Base-by-base conservation (phyloP, 2,329 filamentous ascomycete species). In the Hymenotorrendiella dingleyae region DNA sequence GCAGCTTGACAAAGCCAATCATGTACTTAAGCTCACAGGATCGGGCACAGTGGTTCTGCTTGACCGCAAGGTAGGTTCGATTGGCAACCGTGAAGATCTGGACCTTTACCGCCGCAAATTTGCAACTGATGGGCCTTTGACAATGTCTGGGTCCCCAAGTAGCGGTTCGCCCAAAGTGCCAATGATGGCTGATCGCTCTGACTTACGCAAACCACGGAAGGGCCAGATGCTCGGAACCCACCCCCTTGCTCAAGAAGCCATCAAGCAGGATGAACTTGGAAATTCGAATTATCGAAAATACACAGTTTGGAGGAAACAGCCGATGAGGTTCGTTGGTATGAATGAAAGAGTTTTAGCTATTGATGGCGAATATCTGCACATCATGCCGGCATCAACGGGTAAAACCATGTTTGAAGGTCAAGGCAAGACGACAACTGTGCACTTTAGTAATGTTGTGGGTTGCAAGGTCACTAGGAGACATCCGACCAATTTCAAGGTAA, bases 311-410 rank as follows among this genome's bases (percentile, higher is more conserved):
- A 80, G 86, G 50, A 87, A 89, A 64, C 85, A 90, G 63, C 82
- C 84, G 7, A 87, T 93, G 75, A 80, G 84, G 19, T 84, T 93
- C 55, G 81, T 86, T 30, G 81, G 79, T 4, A 76, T 84, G 57
- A 85, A 86, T 47, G 84, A 89, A 54, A 78, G 85, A 45, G 77
- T 87, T 8, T 69, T 93, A 30, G 80, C 84, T 35, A 86, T 94
- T 52, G 86, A 91, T 55, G 85, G 85, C 46, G 87, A 94, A 61
- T 93, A 90, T 62, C 79, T 94, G 48, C 86, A 91, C 63, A 88
- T 94, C 55, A 83, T 88, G 74, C 85, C 86, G 20, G 72, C 77
- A 2, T 76, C 76, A 2, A 74, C 74, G 8, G 80, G 81, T 27
- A 86, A 84, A 59, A 76, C 78, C 9, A 66, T 80, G 44, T 74